Base-by-base conservation (phyloP, 371 early-diverging fungal genomes). In the Dichotomocladium elegans region DNA sequence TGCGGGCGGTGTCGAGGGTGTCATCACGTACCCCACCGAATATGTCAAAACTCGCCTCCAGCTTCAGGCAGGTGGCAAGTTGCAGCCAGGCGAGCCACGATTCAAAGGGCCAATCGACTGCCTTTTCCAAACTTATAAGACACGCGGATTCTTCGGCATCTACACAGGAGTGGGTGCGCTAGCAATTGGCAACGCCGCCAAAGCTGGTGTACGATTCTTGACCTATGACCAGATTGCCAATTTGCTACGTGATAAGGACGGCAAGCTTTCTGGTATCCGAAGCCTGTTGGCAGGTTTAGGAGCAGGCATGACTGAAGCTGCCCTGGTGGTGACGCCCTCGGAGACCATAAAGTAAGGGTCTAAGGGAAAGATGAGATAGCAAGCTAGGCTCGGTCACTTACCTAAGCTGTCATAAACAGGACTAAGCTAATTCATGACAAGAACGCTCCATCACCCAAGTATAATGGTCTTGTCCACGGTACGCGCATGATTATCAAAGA, bases 1-100 rank as follows among this genome's bases (percentile, higher is more conserved):
- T 17, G 95, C 94, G 9, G 96, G 96, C 25, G 91, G 83, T 3
- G 79, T 94, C 26, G 96, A 96, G 64, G 91, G 89, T 14, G 77
- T 88, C 1, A 67, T 86, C 17, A 95, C 95, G 3, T 96, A 94
- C 59, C 95, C 95, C 0, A 93, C 94, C 4, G 95, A 95, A 69
- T 93, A 86, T 63, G 88, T 93, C 45, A 96, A 96, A 63, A 96
- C 97, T 3, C 92, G 91, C 51, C 75, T 96, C 31, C 96, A 96
- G 63, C 81, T 95, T 3, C 93, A 92, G 58, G 84, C 82, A 4
- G 78, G 73, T 26, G 74, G 69, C 21, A 70, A 68, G 46, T 45
- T 75, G 8, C 65, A 63, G 28, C 63, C 69, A 15, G 77, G 74
- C 6, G 74, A 77, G 53, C 44, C 79, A 53, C 65, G 53, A 29